Evolutionary conservation across 305 asterid species (phyloP), one percentile per base, ranked within the genome.

Genomic region (Fraxinus albicans): DNA sequence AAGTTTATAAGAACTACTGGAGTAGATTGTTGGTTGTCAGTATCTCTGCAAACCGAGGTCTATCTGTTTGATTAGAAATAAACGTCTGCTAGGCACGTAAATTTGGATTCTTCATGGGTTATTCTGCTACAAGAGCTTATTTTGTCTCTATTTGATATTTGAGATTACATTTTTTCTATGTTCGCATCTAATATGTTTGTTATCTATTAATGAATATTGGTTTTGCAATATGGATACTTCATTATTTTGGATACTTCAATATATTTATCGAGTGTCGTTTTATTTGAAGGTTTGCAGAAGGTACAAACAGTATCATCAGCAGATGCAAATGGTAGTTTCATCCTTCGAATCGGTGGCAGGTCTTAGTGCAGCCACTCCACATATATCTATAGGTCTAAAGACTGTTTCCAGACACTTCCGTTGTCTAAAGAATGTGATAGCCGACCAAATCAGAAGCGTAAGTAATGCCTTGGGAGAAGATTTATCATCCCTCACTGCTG

Each of bases 321-420:
- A 95, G 83, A 93, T 95, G 94, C 96, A 93, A 77, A 84, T 94
- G 96, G 98, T 94, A 19, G 91, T 92, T 38, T 91, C 97, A 0
- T 94, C 98, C 1, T 95, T 95, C n/a, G 98, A 95, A 85, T 70
- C 94, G 0, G 95, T 94, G 73, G 91, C 95, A 0, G 99, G 97
- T 15, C 96, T 95, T 0, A 87, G 90, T 44, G 82, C 94, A 4
- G 95, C 99, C 25, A 92, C 93, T 4, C 98, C 99, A 0, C 93
- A 86, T 15, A 86, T 93, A 12, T 88, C 93, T 29, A 42, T 88
- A 4, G 99, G 97, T 21, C 86, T 92, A n/a, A 91, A 91, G 82
- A 79, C 88, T 29, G 85, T 94, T 55, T 78, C 93, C 0, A 88
- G 89, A 84, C 94, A 92, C 80, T 94, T 93, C 77, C 91, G 88